A percentile compares a stretch with the other conserved stretches of the same genome.
phyloP scores from a whole-genome alignment of 1,284 basidiomycete species.

The Ustilago vetiveriae region DNA sequence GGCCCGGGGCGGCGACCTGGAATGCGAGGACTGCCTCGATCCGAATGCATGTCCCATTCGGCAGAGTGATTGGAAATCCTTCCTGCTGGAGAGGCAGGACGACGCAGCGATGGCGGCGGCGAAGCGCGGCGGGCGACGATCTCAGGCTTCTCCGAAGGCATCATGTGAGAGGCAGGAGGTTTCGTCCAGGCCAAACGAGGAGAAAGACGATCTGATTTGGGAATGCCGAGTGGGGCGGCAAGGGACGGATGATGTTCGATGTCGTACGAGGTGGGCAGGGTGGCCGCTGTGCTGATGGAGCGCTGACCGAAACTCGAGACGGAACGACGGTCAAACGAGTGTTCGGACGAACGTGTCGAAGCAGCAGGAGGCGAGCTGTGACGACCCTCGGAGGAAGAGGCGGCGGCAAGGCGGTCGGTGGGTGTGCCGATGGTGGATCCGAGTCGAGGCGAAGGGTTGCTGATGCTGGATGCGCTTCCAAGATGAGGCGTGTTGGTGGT shows the following conservation, averaged over 20 bases:
- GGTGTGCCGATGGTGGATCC: slow-evolving; percentile 10
- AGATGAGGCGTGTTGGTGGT: slow-evolving; percentile 14
- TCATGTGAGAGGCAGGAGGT: slow-evolving; percentile 10
- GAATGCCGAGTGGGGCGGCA: slow-evolving; percentile 12
- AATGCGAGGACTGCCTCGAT: slow-evolving; percentile 34
- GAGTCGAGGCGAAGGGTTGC: slow-evolving; percentile 25
- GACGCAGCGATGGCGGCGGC: slow-evolving; percentile 26
- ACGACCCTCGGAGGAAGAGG: slow-evolving; percentile 26
- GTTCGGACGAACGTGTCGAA: slow-evolving; percentile 35
- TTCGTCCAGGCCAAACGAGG: background rate
- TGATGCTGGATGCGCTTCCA: background rate
- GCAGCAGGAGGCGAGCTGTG: slow-evolving; percentile 30
- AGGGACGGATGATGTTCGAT: slow-evolving; percentile 27
- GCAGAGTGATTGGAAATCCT: slow-evolving; percentile 39
- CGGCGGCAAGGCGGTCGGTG: slow-evolving; percentile 9
- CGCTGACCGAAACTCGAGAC: slow-evolving; percentile 28
- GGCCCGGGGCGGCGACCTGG: slow-evolving; percentile 18
- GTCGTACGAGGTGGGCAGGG: slow-evolving; percentile 13
- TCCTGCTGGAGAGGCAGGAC: slow-evolving; percentile 36
- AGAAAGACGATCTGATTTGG: slow-evolving; percentile 5
- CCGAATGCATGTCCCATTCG: slow-evolving; percentile 41
- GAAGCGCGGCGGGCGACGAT: slow-evolving; percentile 20
- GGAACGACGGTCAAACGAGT: slow-evolving; percentile 36
- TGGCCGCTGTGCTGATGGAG: slow-evolving; percentile 36
- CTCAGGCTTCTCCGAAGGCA: slow-evolving; percentile 16